A percentile compares a stretch with the other conserved stretches of the same genome.
Evolutionary conservation across 2,329 filamentous ascomycete species (phyloP).

Genomic region (Stagonosporopsis rhizophila): DNA sequence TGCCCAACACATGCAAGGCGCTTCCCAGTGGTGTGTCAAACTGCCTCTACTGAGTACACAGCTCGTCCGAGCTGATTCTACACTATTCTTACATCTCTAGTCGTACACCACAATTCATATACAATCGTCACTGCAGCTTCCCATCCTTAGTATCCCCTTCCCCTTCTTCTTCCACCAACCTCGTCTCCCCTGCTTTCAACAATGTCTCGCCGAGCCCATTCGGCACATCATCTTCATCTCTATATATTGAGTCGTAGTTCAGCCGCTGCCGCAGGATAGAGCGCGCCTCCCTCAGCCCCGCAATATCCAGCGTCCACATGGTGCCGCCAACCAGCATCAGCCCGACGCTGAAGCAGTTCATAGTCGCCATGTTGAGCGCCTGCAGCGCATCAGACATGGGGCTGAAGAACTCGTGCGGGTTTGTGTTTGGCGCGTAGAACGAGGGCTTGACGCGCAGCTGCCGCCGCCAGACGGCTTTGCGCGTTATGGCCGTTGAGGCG

Average conservation of each 20-base stretch:
- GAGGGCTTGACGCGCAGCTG: conserved; percentile 68
- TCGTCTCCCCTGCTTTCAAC: conserved; percentile 56
- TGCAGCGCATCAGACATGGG: conserved; percentile 78
- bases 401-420: conserved; percentile 59
- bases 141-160: not conserved
- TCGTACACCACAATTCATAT: conserved; percentile 24
- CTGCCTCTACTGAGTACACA: not conserved
- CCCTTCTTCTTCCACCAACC: conserved; percentile 26
- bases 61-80: conserved; percentile 19
- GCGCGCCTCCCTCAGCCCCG: conserved; percentile 59
- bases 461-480: conserved; percentile 70
- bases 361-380: conserved; percentile 83
- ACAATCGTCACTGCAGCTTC: conserved; percentile 26
- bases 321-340: conserved; percentile 77
- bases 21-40: not conserved
- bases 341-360: conserved; percentile 80
- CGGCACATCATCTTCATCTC: conserved; percentile 46
- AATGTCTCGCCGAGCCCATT: conserved; percentile 36
- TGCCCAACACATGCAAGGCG: not conserved
- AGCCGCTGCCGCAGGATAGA: conserved; percentile 66
- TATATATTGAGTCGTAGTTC: conserved; percentile 61
- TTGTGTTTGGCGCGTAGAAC: conserved; percentile 71
- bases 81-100: conserved; percentile 27
- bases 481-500: conserved; percentile 70
- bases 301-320: conserved; percentile 79